Base-by-base conservation (phyloP, 805 yeast genomes). In the Yamadazyma takamatsuzukensis region DNA sequence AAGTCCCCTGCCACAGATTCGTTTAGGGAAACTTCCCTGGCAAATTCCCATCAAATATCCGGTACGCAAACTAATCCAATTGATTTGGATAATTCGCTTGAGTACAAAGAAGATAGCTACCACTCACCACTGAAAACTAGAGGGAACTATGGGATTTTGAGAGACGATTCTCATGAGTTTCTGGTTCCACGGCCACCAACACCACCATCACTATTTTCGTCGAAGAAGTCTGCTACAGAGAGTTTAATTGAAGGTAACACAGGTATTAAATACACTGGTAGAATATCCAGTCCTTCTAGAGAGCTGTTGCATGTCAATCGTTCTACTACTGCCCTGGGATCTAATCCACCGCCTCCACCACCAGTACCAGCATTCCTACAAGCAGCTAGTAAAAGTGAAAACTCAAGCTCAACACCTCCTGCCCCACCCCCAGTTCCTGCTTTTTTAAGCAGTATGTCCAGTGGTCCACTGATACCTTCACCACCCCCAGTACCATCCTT, bases 401-500 rank as follows among this genome's bases (percentile, higher is more conserved):
- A 23, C 6, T 7, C 7, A 23, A n/a, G 14, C 12, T 23, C 7
- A n/a, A 18, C n/a, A 8, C 13, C 10, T 5, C 9, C 17, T 13
- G 31, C 22, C 10, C 22, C 22, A 11, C 22, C 22, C 11, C 22
- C 22, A 9, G 8, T 12, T 12, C 14, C 14, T 9, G 9, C 29
- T 13, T n/a, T 6, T 15, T 25, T 15, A 10, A 6, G 13, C 17
- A 14, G 13, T 14, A 12, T 13, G 7, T 6, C 23, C 11, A 21
- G 14, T 11, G 11, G 19, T 18, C 32, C 39, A 12, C 29, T 31
- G 11, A 30, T 31, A 17, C 44, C 51, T 12, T 44, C 53, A 13
- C 47, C 52, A 19, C 45, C 51, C 4, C 47, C 51, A 11, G 11
- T 40, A 4, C 49, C 52, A 21, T 18, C 19, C 8, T 36, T 43